phyloP scores from a whole-genome alignment of 225 moss, liverwort and hornwort genomes.

The Climacium dendroides region DNA sequence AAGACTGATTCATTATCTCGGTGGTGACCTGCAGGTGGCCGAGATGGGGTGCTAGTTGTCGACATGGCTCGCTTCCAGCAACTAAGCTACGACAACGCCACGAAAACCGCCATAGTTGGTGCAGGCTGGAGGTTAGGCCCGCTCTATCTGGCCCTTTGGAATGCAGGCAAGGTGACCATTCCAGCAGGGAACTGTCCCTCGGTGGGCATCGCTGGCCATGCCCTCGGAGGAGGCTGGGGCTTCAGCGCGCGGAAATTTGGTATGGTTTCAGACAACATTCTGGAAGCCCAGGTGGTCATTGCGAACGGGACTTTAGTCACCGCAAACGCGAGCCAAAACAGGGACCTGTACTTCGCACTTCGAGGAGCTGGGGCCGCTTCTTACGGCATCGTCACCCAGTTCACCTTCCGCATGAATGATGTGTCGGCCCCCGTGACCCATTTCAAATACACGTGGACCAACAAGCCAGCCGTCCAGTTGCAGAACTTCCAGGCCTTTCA shows the following conservation, averaged over 20 bases:
- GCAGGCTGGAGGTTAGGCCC: slow-evolving; percentile 55
- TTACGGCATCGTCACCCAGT: slow-evolving; percentile 61
- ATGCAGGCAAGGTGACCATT: slow-evolving; percentile 55
- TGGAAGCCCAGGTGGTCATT: slow-evolving; percentile 27
- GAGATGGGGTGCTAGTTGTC: slow-evolving; percentile 63
- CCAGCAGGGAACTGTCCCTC: slow-evolving; percentile 52
- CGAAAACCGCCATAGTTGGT: slow-evolving; percentile 30
- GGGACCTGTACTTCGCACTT: slow-evolving; percentile 34
- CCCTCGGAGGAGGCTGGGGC: slow-evolving; percentile 66
- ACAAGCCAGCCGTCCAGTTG: neutral
- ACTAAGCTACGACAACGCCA: slow-evolving; percentile 15
- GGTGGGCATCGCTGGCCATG: slow-evolving; percentile 62
- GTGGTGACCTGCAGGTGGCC: slow-evolving; percentile 25
- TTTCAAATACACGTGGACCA: slow-evolving; percentile 36
- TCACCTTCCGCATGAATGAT: slow-evolving; percentile 52
- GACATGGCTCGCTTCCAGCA: slow-evolving; percentile 50
- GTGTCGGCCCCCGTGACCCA: slow-evolving; percentile 49
- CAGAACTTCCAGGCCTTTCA: slow-evolving; percentile 51
- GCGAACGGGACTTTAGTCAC: slow-evolving; percentile 39
- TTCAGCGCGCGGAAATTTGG: slow-evolving; percentile 54
- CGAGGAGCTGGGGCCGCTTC: slow-evolving; percentile 59
- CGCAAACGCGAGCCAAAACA: slow-evolving; percentile 20
- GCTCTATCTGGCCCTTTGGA: slow-evolving; percentile 51
- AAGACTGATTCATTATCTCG: neutral
- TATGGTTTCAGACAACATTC: slow-evolving; percentile 40